Conservation (phyloP, 371 early-diverging fungal genomes). For the Apophysomyces trapeziformis region DNA sequence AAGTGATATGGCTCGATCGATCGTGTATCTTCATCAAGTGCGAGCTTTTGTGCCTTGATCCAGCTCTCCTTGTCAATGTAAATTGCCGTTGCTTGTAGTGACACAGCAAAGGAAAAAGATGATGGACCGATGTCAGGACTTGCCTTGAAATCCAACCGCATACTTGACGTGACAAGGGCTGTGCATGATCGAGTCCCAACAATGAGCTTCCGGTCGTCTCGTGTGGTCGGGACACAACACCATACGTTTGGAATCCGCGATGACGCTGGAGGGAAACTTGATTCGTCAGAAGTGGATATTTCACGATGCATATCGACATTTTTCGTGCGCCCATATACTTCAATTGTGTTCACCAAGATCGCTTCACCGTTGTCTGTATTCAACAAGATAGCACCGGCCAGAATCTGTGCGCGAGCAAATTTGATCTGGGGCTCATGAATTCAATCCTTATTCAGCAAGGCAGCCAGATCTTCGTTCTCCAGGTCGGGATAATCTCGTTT, state of each 20-base stretch:
- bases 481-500: background rate
- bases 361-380: background rate
- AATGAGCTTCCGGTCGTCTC: background rate
- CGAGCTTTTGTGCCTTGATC: constrained; percentile 18
- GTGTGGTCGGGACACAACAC: background rate
- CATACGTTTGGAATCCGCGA: background rate
- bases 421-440: background rate
- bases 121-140: constrained; percentile 17
- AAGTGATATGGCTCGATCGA: constrained; percentile 18
- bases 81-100: background rate
- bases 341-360: background rate
- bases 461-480: background rate
- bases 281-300: background rate
- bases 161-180: constrained; percentile 18
- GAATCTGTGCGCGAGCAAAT: background rate
- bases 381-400: background rate
- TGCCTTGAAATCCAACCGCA: constrained; percentile 19
- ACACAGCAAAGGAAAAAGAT: constrained; percentile 6
- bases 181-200: background rate
- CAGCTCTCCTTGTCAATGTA: constrained; percentile 14
- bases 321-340: background rate
- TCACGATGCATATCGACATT: background rate
- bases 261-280: background rate
- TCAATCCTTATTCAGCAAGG: background rate
- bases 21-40: constrained; percentile 15